These are phyloP conservation scores for Naumovozyma dairenensis DNA, from an alignment of 805 yeast species.

Conservation along the genomic window DNA sequence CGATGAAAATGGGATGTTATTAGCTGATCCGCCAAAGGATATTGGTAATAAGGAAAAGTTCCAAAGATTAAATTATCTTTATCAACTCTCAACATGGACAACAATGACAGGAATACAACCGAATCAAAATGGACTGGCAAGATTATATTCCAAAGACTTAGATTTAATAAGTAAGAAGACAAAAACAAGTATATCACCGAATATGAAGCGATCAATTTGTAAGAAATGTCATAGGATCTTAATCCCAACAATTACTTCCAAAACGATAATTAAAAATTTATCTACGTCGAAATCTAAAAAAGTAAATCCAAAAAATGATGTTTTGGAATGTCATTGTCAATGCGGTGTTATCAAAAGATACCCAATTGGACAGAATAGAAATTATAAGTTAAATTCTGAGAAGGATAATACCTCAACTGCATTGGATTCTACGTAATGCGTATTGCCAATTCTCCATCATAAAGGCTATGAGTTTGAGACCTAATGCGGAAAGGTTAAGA, in stretches of 20 bases:
- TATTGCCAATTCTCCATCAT: too few relatives aligned
- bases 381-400: conserved; percentile 29
- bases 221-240: conserved; percentile 49
- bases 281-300: not conserved
- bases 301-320: conserved; percentile 35
- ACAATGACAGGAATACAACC: conserved; percentile 14
- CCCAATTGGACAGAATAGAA: conserved; percentile 50
- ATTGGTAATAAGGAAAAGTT: conserved; percentile 49
- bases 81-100: conserved; percentile 42
- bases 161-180: conserved; percentile 57
- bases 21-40: conserved; percentile 19
- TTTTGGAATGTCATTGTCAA: conserved; percentile 39
- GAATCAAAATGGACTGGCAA: conserved; percentile 33
- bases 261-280: conserved; percentile 32
- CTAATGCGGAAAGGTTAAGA: too few relatives aligned
- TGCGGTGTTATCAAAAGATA: conserved; percentile 49
- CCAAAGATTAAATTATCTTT: conserved; percentile 48
- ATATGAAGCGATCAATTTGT: conserved; percentile 58
- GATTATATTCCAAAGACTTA: conserved; percentile 45
- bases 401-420: conserved; percentile 13
- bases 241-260: conserved; percentile 36
- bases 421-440: too few relatives aligned
- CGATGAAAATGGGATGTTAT: conserved; percentile 15
- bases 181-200: conserved; percentile 55
- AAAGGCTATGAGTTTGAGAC: too few relatives aligned